Evolutionary conservation across 176 grass and related monocot genomes (phyloP).

Genomic region (maize (Zea mays)): DNA sequence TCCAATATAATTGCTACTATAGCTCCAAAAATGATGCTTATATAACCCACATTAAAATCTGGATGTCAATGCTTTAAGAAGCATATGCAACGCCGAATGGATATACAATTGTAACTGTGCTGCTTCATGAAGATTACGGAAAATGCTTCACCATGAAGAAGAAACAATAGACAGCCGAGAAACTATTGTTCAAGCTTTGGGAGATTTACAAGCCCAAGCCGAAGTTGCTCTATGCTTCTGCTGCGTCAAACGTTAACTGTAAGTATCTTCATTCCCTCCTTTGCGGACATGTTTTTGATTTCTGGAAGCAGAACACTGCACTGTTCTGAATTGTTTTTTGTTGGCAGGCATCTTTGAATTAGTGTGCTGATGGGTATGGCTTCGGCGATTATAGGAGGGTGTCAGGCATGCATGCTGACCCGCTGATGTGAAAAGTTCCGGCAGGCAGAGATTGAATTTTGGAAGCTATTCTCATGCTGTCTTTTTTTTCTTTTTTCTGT

Average conservation of each 20-base stretch:
- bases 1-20: neutral
- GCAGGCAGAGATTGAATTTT: neutral
- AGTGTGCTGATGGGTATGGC: neutral
- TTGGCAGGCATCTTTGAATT: conserved; percentile 24
- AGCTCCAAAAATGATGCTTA: neutral
- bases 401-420: conserved; percentile 25
- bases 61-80: neutral
- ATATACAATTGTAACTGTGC: neutral
- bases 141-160: conserved; percentile 60
- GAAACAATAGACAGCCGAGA: conserved; percentile 46
- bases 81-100: neutral
- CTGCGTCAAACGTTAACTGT: conserved; percentile 69
- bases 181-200: conserved; percentile 66
- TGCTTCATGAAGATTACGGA: conserved; percentile 60
- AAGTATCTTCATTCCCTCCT: conserved; percentile 1
- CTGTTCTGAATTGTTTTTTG: conserved; percentile 24
- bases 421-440: neutral
- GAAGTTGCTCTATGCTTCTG: conserved; percentile 92
- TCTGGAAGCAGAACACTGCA: conserved; percentile 6
- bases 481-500: neutral
- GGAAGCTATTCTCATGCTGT: conserved; percentile 3
- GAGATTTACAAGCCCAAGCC: conserved; percentile 84
- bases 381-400: conserved; percentile 15
- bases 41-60: neutral
- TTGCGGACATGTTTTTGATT: neutral